These are phyloP conservation scores for Eutrema heterophyllum DNA, from an alignment of 345 rosid genomes.

Conservation along the genomic window DNA sequence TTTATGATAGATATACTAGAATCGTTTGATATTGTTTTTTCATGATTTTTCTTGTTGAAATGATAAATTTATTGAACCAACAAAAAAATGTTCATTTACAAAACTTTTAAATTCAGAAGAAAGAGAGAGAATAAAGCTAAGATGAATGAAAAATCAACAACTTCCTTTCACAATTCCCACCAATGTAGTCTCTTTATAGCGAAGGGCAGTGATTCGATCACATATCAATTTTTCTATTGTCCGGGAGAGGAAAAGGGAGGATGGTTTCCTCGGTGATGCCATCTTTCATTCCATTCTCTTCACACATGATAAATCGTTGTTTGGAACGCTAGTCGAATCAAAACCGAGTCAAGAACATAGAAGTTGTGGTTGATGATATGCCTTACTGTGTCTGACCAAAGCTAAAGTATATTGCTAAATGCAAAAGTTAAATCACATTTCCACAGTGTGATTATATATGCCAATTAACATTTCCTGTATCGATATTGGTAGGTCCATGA, in stretches of 20 bases:
- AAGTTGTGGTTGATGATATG: not conserved
- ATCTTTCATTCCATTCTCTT: not conserved
- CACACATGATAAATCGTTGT: not conserved
- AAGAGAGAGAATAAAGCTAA: not conserved
- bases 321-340: not conserved
- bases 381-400: not conserved
- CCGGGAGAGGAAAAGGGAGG: not conserved
- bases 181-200: not conserved
- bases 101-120: too few relatives aligned
- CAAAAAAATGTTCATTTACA: too few relatives aligned
- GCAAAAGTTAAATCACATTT: not conserved
- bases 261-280: not conserved
- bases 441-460: not conserved
- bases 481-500: constrained; percentile 29
- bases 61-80: too few relatives aligned
- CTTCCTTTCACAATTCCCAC: not conserved
- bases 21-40: not conserved
- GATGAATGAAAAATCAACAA: not conserved
- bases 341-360: not conserved
- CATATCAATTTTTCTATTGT: not conserved
- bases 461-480: not conserved
- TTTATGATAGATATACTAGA: not conserved
- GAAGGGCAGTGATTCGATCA: not conserved
- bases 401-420: not conserved
- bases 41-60: too few relatives aligned